Evolutionary conservation across 2,329 filamentous ascomycete genomes (phyloP).

Genomic region (Colletotrichum tropicale): DNA sequence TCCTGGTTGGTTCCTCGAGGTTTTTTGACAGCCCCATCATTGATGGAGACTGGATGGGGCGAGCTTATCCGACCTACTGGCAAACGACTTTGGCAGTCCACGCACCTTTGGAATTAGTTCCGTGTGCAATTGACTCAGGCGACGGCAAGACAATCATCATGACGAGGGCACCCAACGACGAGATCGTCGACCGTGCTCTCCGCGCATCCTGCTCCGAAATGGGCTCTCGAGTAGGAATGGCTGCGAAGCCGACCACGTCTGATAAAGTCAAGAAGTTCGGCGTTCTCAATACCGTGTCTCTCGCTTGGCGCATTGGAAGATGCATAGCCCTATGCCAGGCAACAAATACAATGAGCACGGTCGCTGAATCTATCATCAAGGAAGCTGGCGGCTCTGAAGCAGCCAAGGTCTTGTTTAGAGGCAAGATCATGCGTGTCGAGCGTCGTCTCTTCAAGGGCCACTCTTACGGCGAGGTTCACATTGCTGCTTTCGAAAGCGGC

Average conservation of each 20-base stretch:
- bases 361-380: conserved; percentile 62
- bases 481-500: conserved; percentile 26
- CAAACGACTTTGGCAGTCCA: conserved; percentile 54
- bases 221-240: conserved; percentile 22
- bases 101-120: conserved; percentile 40
- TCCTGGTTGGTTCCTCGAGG: conserved; percentile 58
- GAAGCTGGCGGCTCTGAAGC: conserved; percentile 59
- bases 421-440: conserved; percentile 63
- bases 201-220: conserved; percentile 45
- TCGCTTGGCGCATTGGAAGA: conserved; percentile 14
- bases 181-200: conserved; percentile 32
- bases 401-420: conserved; percentile 64
- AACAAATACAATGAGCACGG: conserved; percentile 52
- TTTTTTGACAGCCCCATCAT: conserved; percentile 57
- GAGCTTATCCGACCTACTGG: conserved; percentile 60
- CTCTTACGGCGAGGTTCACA: conserved; percentile 47
- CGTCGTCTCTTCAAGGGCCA: conserved; percentile 52
- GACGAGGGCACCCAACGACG: conserved; percentile 41
- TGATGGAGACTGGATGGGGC: conserved; percentile 62
- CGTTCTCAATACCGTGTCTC: conserved; percentile 17
- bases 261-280: conserved; percentile 24
- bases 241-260: conserved; percentile 8
- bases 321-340: conserved; percentile 2
- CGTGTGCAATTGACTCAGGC: conserved; percentile 48
- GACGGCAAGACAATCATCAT: conserved; percentile 48